Base-by-base conservation (phyloP, 1,284 basidiomycete genomes). In the Puccinia sorghi region DNA sequence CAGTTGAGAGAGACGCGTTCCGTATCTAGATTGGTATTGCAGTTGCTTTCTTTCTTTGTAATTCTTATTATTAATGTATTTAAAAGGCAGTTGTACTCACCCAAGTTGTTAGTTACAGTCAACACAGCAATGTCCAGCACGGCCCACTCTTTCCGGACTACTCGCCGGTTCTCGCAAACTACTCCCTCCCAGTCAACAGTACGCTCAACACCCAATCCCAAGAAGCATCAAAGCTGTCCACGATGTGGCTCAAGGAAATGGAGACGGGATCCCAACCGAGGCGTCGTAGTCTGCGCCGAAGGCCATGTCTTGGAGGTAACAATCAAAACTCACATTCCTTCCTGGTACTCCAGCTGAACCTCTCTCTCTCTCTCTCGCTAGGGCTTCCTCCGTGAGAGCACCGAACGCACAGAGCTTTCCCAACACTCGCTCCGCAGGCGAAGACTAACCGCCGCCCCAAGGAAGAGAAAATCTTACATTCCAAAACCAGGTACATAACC, bases 241-340 rank as follows among this genome's bases (percentile, higher is more conserved):
- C 57, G 76, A 37, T 82, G 81, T 27, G 81, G 81, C 32, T 80
- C 79, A 6, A 61, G 77, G 39, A 63, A 74, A 43, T 81, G 80
- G 72, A 71, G 71, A 25, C 50, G 77, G 17, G 80, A 82, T 37
- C 43, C 63, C 25, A 70, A 70, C 32, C 76, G 80, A 9, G 80
- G 80, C 17, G 70, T 79, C 25, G 59, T 82, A 6, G 79, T 81
- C 37, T 82, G 81, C 59, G 50, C 39, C 22, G 77, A 80, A 32
- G 81, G 81, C 22, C 81, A 82, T 63, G 81, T 82, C 20, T 75
- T 81, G 32, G 80, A 81, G 61, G 81, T 71, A 52, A 61, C 32
- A 13, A 0, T 15, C 3, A 43, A 17, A 1, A 56, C 46, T 66
- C 48, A 43, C 50, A 17, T 4, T 25, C 37, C 48, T 20, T 50